Evolutionary conservation across 1,284 basidiomycete species (phyloP).

Genomic region (Boletellus deceptivus): DNA sequence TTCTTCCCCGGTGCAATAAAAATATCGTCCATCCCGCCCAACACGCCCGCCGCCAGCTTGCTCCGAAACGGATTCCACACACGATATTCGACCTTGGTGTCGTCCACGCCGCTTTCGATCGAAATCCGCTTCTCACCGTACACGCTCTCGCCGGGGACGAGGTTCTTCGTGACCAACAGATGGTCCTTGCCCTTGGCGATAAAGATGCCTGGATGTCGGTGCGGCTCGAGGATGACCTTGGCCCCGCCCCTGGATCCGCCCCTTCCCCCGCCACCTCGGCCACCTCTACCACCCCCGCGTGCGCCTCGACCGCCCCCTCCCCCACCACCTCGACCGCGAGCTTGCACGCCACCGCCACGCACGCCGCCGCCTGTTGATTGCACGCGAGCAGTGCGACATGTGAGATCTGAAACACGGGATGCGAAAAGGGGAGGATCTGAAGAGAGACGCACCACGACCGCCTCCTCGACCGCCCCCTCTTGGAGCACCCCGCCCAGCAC

Average conservation of each 20-base stretch:
- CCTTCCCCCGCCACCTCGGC: constrained; percentile 38
- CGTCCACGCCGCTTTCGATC: constrained; percentile 75
- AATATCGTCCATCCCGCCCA: constrained; percentile 94
- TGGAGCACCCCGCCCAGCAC: constrained; percentile 43
- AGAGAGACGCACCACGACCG: constrained; percentile 20
- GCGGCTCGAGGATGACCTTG: constrained; percentile 91
- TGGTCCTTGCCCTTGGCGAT: constrained; percentile 96
- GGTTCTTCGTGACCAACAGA: constrained; percentile 96
- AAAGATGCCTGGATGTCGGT: constrained; percentile 92
- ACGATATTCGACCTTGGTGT: constrained; percentile 93
- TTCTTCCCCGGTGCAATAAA: constrained; percentile 94
- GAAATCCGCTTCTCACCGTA: constrained; percentile 98
- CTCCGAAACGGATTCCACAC: constrained; percentile 99
- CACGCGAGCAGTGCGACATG: background rate
- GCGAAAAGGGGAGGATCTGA: background rate
- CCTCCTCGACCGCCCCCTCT: constrained; percentile 44
- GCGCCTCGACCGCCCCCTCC: constrained; percentile 40
- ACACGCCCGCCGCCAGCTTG: constrained; percentile 95
- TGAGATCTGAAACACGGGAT: constrained; percentile 5
- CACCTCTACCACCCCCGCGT: constrained; percentile 40
- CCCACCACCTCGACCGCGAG: constrained; percentile 22
- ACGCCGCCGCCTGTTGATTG: constrained; percentile 17
- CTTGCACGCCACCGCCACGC: constrained; percentile 32
- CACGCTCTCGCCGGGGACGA: constrained; percentile 96
- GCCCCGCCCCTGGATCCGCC: constrained; percentile 77